phyloP scores from a whole-genome alignment of 345 rosid genomes.

The Aethionema arabicum region DNA sequence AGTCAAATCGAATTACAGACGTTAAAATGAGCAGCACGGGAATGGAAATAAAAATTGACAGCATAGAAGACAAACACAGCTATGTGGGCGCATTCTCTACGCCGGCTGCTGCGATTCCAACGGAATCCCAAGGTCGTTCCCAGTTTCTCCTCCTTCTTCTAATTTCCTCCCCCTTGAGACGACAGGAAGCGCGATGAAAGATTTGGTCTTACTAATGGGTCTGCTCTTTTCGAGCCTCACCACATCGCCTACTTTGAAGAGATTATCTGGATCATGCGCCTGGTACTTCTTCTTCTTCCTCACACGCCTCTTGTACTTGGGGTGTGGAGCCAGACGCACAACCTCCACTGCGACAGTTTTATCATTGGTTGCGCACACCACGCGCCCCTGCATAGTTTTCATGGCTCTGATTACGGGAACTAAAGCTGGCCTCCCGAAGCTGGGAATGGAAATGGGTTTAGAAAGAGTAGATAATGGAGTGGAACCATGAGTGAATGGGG shows the following conservation, averaged over 20 bases:
- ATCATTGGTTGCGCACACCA: constrained; percentile 77
- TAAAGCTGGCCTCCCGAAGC: constrained; percentile 20
- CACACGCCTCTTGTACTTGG: constrained; percentile 83
- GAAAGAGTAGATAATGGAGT: constrained; percentile 47
- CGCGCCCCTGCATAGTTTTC: constrained; percentile 75
- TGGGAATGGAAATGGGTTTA: constrained; percentile 42
- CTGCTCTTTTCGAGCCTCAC: constrained; percentile 71
- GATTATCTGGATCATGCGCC: constrained; percentile 88
- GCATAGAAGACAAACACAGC: constrained; percentile 23
- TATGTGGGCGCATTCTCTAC: constrained; percentile 19
- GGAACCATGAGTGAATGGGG: constrained; percentile 56
- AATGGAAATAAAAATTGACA: constrained; percentile 18
- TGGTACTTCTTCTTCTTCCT: constrained; percentile 91
- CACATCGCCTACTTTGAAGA: constrained; percentile 70
- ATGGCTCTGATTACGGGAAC: constrained; percentile 64
- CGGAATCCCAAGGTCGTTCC: constrained; percentile 61
- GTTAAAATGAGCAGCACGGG: constrained; percentile 25
- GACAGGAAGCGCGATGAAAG: constrained; percentile 60
- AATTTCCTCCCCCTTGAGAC: constrained; percentile 39
- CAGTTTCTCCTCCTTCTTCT: constrained; percentile 27
- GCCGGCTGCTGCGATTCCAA: constrained; percentile 60
- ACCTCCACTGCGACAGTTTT: constrained; percentile 91
- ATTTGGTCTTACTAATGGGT: constrained; percentile 89
- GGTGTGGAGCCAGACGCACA: constrained; percentile 65
- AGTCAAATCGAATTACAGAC: constrained; percentile 5